Conservation (phyloP, 257 asterid species). For the Voacanga thouarsii region DNA sequence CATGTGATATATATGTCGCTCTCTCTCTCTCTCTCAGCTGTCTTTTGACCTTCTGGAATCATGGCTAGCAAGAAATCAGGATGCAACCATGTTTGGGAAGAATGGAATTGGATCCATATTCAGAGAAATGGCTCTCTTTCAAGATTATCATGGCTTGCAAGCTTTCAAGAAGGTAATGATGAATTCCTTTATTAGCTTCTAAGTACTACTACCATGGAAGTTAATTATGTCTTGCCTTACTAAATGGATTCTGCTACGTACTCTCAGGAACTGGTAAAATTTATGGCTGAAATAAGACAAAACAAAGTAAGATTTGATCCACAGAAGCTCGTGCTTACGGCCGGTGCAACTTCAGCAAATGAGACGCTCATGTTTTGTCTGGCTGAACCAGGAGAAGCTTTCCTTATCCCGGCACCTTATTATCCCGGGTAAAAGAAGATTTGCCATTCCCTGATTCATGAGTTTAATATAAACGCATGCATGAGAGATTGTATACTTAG, state of each 20-base stretch:
- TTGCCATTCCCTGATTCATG: background rate
- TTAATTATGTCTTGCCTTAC: background rate
- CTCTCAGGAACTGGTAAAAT: slow-evolving; percentile 33
- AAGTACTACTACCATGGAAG: background rate
- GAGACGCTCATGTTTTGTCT: slow-evolving; percentile 44
- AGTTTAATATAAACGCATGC: too few species aligned
- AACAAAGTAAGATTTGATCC: slow-evolving; percentile 35
- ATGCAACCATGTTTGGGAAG: slow-evolving; percentile 23
- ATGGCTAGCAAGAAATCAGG: slow-evolving; percentile 36
- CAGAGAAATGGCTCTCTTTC: slow-evolving; percentile 38
- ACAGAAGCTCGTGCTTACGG: slow-evolving; percentile 36
- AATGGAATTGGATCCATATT: slow-evolving; percentile 29
- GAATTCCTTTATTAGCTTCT: background rate
- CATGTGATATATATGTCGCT: slow-evolving; percentile 10
- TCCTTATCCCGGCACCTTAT: slow-evolving; percentile 44
- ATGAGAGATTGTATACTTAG: too few species aligned
- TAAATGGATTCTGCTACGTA: background rate
- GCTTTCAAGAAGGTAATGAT: slow-evolving; percentile 31
- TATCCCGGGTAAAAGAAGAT: slow-evolving; percentile 37
- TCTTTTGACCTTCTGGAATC: slow-evolving; percentile 42
- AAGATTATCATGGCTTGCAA: slow-evolving; percentile 44
- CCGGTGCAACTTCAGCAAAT: slow-evolving; percentile 44
- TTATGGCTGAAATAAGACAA: slow-evolving; percentile 34
- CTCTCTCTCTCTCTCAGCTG: slow-evolving; percentile 17
- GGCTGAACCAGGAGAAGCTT: slow-evolving; percentile 43